phyloP scores from a whole-genome alignment of 2,329 filamentous ascomycete species.

The Claviceps humidiphila region DNA sequence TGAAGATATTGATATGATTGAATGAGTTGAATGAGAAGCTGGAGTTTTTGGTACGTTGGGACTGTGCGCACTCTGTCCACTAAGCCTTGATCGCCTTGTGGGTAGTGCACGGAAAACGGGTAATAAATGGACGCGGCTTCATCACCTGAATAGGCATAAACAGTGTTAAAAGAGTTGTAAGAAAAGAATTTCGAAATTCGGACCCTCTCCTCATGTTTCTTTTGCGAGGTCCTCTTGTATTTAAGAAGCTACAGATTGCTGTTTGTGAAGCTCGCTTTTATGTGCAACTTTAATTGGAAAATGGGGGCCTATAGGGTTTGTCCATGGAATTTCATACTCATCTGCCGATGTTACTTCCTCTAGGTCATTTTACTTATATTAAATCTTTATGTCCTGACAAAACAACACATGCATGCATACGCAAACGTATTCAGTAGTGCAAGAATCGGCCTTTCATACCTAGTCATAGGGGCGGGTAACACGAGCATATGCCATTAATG shows the following conservation, averaged over 20 bases:
- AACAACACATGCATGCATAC: no score
- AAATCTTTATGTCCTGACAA: no score
- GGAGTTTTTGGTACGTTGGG: neutral
- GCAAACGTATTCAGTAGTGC: neutral
- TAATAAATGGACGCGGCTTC: neutral
- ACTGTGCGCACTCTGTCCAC: neutral
- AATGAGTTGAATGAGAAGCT: conserved; percentile 41
- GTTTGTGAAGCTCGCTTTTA: neutral
- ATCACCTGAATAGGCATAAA: neutral
- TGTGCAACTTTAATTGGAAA: neutral
- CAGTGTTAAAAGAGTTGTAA: neutral
- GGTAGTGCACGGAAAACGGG: neutral
- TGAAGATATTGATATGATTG: conserved; percentile 61
- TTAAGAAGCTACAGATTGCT: neutral
- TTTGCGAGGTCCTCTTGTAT: neutral
- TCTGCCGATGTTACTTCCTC: neutral
- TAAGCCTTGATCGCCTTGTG: neutral
- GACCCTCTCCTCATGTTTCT: neutral
- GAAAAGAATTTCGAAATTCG: neutral
- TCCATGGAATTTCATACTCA: neutral
- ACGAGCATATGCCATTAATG: conserved; percentile 31
- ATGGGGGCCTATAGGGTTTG: no score
- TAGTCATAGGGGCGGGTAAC: conserved; percentile 40
- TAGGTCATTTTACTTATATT: no score
- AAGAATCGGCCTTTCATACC: conserved; percentile 36